These are phyloP conservation scores for Globisporangium okanoganense DNA, from an alignment of 352 stramenopile genomes.

Conservation along the genomic window DNA sequence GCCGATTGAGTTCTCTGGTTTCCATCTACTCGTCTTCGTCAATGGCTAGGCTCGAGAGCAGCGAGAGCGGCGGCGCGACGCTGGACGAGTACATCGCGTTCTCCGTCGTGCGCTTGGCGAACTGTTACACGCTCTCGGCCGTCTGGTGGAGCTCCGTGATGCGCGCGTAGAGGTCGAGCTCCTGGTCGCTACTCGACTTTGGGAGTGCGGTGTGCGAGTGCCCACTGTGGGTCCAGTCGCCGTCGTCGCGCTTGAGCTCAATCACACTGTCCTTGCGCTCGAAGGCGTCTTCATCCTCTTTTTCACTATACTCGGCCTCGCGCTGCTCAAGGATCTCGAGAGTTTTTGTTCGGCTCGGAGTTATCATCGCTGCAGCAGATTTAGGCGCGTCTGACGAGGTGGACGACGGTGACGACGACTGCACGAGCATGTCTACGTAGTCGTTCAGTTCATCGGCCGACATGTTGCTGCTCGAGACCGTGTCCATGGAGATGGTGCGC, in stretches of 20 bases:
- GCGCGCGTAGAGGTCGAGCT: conserved; percentile 9
- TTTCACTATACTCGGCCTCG: background rate
- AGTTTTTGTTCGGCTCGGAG: conserved; percentile 8
- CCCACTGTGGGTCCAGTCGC: conserved; percentile 7
- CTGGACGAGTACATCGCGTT: conserved; percentile 6
- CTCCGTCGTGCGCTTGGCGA: conserved; percentile 11
- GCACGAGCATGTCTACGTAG: background rate
- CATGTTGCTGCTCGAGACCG: conserved; percentile 5
- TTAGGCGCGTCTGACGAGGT: background rate
- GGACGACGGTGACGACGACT: background rate
- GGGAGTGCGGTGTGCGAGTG: background rate
- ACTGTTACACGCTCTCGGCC: conserved; percentile 18
- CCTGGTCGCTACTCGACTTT: background rate
- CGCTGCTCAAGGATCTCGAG: background rate
- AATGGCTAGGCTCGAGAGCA: conserved; percentile 1
- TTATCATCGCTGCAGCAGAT: background rate
- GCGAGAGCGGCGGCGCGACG: background rate
- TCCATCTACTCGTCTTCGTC: conserved; percentile 5
- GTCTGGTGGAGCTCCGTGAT: conserved; percentile 14
- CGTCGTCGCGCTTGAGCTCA: conserved; percentile 12
- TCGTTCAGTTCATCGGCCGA: conserved; percentile 6
- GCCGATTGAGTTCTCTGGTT: background rate
- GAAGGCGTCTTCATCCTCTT: background rate
- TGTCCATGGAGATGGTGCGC: conserved; percentile 12
- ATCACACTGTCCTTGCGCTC: conserved; percentile 10